These are phyloP conservation scores for Fraxinus sp. DNA, from an alignment of 305 asterid species.

Conservation along the genomic window DNA sequence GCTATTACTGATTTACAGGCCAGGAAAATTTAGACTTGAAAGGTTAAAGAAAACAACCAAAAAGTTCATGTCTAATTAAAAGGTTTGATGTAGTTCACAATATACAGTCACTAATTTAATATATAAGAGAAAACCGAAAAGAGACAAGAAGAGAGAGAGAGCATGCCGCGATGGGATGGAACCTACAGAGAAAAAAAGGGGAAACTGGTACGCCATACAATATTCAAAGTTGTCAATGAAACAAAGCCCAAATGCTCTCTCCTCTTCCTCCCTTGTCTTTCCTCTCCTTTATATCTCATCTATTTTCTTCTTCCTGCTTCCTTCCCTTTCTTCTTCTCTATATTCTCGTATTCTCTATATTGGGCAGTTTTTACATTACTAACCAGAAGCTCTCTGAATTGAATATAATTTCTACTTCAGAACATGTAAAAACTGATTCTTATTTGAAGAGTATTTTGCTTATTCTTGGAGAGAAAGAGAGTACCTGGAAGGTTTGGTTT, in stretches of 20 bases:
- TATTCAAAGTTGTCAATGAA: not conserved
- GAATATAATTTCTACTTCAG: not conserved
- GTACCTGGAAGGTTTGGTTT: slow-evolving; percentile 9
- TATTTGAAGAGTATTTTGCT: not conserved
- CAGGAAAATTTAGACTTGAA: not conserved
- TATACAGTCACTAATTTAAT: not conserved
- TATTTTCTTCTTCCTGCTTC: not conserved
- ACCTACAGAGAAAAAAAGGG: not conserved
- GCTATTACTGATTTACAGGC: not conserved
- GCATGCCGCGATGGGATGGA: not conserved
- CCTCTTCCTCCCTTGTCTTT: not conserved
- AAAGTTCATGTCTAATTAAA: not conserved
- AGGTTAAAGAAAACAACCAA: not conserved
- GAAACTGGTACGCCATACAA: not conserved
- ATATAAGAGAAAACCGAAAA: not conserved
- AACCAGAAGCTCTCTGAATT: not conserved
- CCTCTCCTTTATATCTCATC: not conserved
- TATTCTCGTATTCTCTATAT: not conserved
- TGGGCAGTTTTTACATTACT: not conserved
- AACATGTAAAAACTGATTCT: not conserved
- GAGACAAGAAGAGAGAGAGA: not conserved
- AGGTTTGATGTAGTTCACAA: not conserved
- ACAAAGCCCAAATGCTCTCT: not conserved
- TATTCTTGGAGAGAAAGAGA: not conserved
- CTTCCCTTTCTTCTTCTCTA: not conserved